Base-by-base conservation (phyloP, 176 grass and related monocot genomes). In the Carex scoparia region DNA sequence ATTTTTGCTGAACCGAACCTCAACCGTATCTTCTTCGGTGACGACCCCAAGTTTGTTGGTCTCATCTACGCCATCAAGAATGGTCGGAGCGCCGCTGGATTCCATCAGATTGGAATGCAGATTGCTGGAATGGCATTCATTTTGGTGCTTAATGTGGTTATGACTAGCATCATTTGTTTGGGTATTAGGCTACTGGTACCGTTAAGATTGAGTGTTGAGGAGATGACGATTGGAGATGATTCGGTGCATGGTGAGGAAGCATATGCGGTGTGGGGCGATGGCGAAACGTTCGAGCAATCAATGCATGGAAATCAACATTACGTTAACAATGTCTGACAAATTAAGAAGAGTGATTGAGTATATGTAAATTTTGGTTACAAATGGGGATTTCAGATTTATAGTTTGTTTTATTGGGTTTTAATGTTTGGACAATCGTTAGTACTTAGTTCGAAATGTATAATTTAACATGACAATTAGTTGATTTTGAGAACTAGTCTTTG, bases 251-350 rank as follows among this genome's bases (percentile, higher is more conserved):
- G 94, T 0, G 88, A 94, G 91, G 91, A 97, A 31, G 91, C 89
- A 8, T 97, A 97, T 65, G 94, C 94, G 3, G 91, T 97, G 82
- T 97, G 94, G 94, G 94, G 91, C 27, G 91, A 97, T 14, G 94
- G 94, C 13, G 84, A 97, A 88, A 97, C 89, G 30, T 97, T 90
- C 73, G 94, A 94, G 79, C 89, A 92, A 62, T 94, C 89, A 35
- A 84, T 97, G 65, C 94, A 94, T 35, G 94, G 91, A 23, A 54
- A 76, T 65, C 61, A 86, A 4, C 33, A 51, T 40, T 88, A 84
- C 61, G 78, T 79, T 4, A 83, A 74, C 88, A 48, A 37, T 88
- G 51, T 83, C 85, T 51, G 10, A 55, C 55, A 90, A 89, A 40
- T 40, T 40, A 40, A 37, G 79, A 46, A 19, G 77, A 89, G 88